Base-by-base conservation (phyloP, 768 basidiomycete species). In the Kwoniella heveanensis region DNA sequence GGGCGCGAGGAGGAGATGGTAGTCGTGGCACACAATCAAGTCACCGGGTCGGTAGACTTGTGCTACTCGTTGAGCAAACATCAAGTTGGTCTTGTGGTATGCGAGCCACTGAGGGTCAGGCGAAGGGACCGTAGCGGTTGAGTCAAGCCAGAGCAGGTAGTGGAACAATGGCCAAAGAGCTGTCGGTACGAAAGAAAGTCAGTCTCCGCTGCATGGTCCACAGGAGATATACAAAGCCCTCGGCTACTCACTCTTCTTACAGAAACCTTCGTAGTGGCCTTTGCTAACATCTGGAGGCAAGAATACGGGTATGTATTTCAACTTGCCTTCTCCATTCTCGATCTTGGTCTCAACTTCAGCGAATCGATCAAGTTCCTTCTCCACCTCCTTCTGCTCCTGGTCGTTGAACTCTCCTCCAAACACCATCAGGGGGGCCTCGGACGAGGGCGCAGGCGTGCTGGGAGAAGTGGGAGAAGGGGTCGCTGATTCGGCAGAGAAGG, bases 131-230 rank as follows among this genome's bases (percentile, higher is more conserved):
- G 88, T 88, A 9, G 90, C 90, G 63, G 93, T 78, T 6, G 79
- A 91, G 77, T 98, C 96, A 79, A 95, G 93, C 90, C 94, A 96
- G 59, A 97, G 88, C 60, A 98, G 86, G 79, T 98, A 98, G 82
- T 98, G 96, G 86, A 98, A 96, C 46, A 97, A 83, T 1, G 95
- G 95, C 94, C 95, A 99, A 48, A 99, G 87, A 39, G 88, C 92
- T 95, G 72, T 13, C n/a, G n/a, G n/a, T n/a, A n/a, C n/a, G n/a
- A n/a, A n/a, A n/a, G n/a, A n/a, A n/a, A n/a, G n/a, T n/a, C n/a
- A n/a, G n/a, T n/a, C n/a, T n/a, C n/a, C n/a, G n/a, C n/a, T n/a
- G n/a, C n/a, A n/a, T n/a, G n/a, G n/a, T n/a, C n/a, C n/a, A n/a
- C n/a, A n/a, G n/a, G n/a, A n/a, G n/a, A n/a, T n/a, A n/a, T n/a